Conservation (phyloP, 768 basidiomycete genomes). For the Boletus rubescentipes region DNA sequence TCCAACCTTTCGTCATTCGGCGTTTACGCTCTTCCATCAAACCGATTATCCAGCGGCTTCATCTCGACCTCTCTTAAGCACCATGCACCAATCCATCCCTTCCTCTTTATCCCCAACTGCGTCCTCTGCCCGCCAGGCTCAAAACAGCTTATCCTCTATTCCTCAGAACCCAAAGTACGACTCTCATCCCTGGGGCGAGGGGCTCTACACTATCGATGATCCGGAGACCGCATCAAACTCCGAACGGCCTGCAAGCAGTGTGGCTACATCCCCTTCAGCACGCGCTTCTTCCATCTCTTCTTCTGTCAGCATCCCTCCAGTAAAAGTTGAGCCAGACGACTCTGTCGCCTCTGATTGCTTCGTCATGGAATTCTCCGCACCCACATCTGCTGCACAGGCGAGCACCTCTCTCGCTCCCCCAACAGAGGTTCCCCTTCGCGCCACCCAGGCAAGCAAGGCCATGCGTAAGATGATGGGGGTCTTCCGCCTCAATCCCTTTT, state of each 20-base stretch:
- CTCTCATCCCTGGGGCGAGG: slow-evolving; percentile 29
- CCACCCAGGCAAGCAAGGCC: slow-evolving; percentile 65
- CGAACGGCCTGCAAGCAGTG: slow-evolving; percentile 34
- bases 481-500: slow-evolving; percentile 75
- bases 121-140: slow-evolving; percentile 13
- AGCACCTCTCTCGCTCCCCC: slow-evolving; percentile 48
- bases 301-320: slow-evolving; percentile 27
- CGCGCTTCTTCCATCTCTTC: slow-evolving; percentile 36
- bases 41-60: slow-evolving; percentile 21
- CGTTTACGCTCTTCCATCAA: slow-evolving; percentile 21
- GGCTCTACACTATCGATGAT: slow-evolving; percentile 35
- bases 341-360: slow-evolving; percentile 28
- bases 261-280: slow-evolving; percentile 35
- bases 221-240: slow-evolving; percentile 35
- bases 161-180: slow-evolving; percentile 20
- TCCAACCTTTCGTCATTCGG: slow-evolving; percentile 25
- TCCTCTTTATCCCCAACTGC: slow-evolving; percentile 19
- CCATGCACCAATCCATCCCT: slow-evolving; percentile 15
- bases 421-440: slow-evolving; percentile 70
- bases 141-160: slow-evolving; percentile 19
- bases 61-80: slow-evolving; percentile 17
- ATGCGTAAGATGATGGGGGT: slow-evolving; percentile 80
- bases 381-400: slow-evolving; percentile 32
- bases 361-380: slow-evolving; percentile 35
- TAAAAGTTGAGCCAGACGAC: slow-evolving; percentile 34